phyloP scores from a whole-genome alignment of 2,329 filamentous ascomycete genomes.

The Trichoderma simmonsii region DNA sequence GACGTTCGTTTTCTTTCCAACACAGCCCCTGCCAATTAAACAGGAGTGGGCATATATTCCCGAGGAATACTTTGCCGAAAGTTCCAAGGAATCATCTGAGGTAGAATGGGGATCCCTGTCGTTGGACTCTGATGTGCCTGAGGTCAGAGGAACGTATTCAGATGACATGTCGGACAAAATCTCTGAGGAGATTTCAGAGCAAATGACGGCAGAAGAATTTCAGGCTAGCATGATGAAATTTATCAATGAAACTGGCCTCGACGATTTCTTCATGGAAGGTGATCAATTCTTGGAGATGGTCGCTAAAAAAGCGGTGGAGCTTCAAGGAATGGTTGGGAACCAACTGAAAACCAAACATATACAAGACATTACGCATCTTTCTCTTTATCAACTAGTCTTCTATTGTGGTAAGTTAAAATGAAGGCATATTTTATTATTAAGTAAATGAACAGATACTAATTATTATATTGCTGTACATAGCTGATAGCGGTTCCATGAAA shows the following conservation, averaged over 20 bases:
- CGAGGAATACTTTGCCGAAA: no score
- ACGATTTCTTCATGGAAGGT: background rate
- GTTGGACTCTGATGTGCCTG: no score
- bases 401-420: slow-evolving; percentile 7
- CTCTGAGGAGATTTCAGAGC: background rate
- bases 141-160: no score
- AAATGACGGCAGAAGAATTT: background rate
- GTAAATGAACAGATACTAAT: background rate
- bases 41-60: no score
- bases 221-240: background rate
- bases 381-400: slow-evolving; percentile 7
- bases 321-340: background rate
- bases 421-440: no score
- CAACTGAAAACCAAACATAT: background rate
- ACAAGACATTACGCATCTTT: background rate
- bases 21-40: no score
- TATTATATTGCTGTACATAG: background rate
- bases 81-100: no score
- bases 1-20: no score
- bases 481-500: slow-evolving; percentile 8
- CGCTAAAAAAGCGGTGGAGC: background rate
- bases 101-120: no score
- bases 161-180: no score
- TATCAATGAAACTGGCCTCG: background rate
- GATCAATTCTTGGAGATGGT: background rate